Evolutionary conservation across 2,329 filamentous ascomycete genomes (phyloP), one percentile per base, ranked within the genome.

Genomic region (Zopfia rhizophila): DNA sequence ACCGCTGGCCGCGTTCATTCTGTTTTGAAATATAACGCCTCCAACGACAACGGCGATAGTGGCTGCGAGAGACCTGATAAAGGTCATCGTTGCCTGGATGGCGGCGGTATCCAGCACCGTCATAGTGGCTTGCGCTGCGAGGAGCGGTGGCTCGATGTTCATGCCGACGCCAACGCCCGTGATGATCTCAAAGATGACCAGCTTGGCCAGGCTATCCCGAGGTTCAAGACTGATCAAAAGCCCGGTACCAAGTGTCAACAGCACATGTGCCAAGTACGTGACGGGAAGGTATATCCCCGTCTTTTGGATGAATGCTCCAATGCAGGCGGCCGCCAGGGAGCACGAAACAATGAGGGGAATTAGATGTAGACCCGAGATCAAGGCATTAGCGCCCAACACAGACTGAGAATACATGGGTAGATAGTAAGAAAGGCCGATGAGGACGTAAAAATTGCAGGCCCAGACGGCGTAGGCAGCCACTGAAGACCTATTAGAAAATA

Each of bases 391-490:
- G 21, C 77, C 77, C 3, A 83, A 77, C 0, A 85, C 85, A 3
- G 82, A 78, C 64, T 91, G 88, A 43, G 88, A 88, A 67, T 87
- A 90, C 0, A 89, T 76, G 0, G 88, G 88, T 3, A 90, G 72
- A 58, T 87, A 90, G 68, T 88, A 90, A 29, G 82, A 79, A 1
- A 77, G 76, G 0, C 78, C 83, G 33, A 87, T 83, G 60, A 85
- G 85, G 30, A 82, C 77, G 62, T 82, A 75, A 22, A 70, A 44
- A 35, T 48, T 48, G 14, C 25, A 47, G 19, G 35, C 25, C 32
- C 33, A 43, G 17, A 31, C 29, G 29, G 7, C 7, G 13, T 31
- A 31, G 17, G 29, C 29, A 14, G 29, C 29, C 17, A 39, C 80
- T 83, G 2, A 79, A 35, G 82, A 85, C 27, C 75, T 68, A 24